A percentile compares a stretch with the other conserved stretches of the same genome.
Conservation (phyloP, 1,139 yeast genomes). For the Hansenula lynferdii region DNA sequence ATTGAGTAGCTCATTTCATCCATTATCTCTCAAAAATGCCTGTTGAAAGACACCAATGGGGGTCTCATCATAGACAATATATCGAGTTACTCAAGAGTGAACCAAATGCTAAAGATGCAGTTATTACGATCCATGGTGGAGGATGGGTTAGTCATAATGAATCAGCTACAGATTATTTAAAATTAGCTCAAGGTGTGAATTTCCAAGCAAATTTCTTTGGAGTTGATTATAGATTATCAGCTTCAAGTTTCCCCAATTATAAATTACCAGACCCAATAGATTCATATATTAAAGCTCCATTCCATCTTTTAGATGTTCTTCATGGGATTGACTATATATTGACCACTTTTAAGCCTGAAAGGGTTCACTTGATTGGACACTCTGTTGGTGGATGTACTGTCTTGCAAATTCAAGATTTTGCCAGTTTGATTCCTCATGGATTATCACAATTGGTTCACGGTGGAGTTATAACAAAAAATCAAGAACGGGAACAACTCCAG, state of each 20-base stretch:
- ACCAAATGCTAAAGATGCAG: background rate
- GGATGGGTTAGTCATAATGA: background rate
- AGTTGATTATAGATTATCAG: background rate
- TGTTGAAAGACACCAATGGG: background rate
- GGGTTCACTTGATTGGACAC: conserved; percentile 52
- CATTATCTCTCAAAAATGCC: too few species aligned
- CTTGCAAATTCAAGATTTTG: conserved; percentile 38
- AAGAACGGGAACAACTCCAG: conserved; percentile 4
- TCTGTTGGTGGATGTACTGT: conserved; percentile 69
- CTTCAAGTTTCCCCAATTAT: background rate
- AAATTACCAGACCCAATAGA: background rate
- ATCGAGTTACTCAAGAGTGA: background rate
- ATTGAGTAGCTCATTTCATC: background rate
- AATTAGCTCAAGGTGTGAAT: background rate
- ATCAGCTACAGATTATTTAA: background rate
- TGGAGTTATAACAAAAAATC: background rate
- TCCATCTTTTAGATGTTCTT: conserved; percentile 37
- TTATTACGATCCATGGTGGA: background rate
- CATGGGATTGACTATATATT: conserved; percentile 31
- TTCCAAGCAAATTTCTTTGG: background rate
- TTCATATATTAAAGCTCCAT: background rate
- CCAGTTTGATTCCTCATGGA: background rate
- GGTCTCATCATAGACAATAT: background rate
- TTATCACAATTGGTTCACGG: background rate
- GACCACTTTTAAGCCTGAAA: conserved; percentile 18